Base-by-base conservation (phyloP, 768 basidiomycete genomes). In the Xerocomellus amylosporus region DNA sequence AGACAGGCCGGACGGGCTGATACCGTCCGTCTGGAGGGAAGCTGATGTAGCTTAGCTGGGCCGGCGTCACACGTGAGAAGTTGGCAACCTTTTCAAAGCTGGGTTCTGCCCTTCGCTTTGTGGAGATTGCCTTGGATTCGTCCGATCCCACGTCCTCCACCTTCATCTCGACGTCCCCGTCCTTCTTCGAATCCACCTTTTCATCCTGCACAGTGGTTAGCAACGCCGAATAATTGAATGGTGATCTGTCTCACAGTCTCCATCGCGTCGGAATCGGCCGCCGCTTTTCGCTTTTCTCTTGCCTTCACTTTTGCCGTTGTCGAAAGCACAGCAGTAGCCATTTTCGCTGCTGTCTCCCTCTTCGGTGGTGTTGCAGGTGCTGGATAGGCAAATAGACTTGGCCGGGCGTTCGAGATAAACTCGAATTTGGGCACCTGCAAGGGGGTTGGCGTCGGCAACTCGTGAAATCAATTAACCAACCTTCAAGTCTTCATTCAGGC, bases 291-390 rank as follows among this genome's bases (percentile, higher is more conserved):
- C 80, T 90, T 95, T 67, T 94, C 93, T 59, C 97, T 81, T 2
- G 94, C 94, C 69, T 92, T 93, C n/a, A 90, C 93, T 71, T 93
- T 96, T 0, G 94, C 96, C 2, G 97, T 99, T 1, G 97, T 98
- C 8, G 93, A 97, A 38, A 99, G 80, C 12, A 99, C 95, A 34
- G 95, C 97, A 14, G 94, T 87, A 28, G 90, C 93, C 49, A 96
- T 88, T 73, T 96, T 97, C 39, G 90, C 83, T 20, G 90, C 87
- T 0, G 90, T 80, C 75, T 98, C 95, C 73, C 94, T 96, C 75
- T 93, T 90, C 6, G 90, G 90, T 12, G 94, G 89, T 67, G 93
- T 91, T 42, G 84, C 88, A 2, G 84, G 79, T 17, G 88, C 75
- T 12, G 93, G 94, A 71, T 99, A 98, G 3, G 95, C 94, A 64